A percentile compares a stretch with the other conserved stretches of the same genome.
Evolutionary conservation across 257 asterid genomes (phyloP).

Genomic region (Solanum okadae): DNA sequence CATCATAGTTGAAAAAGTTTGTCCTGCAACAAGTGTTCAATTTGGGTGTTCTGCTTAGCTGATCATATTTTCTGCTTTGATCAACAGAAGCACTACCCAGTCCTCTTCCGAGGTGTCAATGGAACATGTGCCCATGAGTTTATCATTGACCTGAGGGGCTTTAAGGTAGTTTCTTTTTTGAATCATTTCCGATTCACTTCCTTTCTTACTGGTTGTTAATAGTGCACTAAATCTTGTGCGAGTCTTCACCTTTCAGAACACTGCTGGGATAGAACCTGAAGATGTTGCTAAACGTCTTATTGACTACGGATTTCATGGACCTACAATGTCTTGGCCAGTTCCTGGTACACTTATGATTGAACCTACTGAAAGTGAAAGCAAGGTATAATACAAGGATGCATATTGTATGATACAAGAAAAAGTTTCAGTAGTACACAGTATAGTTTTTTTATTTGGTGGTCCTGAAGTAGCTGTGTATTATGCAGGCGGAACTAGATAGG

Average conservation of each 20-base stretch:
- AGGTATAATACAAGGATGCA: slow-evolving; percentile 36
- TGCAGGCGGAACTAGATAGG: slow-evolving; percentile 93
- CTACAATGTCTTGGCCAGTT: slow-evolving; percentile 99
- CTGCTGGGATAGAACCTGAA: slow-evolving; percentile 98
- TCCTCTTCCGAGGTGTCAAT: slow-evolving; percentile 94
- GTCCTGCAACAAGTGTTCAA: neutral
- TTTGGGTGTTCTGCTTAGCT: neutral
- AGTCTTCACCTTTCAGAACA: slow-evolving; percentile 30
- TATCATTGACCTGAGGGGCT: slow-evolving; percentile 84
- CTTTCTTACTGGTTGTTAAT: neutral
- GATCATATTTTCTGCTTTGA: slow-evolving; percentile 12
- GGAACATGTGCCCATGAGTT: slow-evolving; percentile 95
- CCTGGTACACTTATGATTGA: slow-evolving; percentile 99
- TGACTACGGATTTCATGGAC: slow-evolving; percentile 96
- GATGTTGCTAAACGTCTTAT: slow-evolving; percentile 98
- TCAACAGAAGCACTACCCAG: slow-evolving; percentile 70
- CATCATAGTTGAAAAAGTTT: neutral
- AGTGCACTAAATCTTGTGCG: neutral
- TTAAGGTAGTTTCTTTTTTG: slow-evolving; percentile 44
- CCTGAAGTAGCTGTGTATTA: neutral
- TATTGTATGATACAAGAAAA: neutral
- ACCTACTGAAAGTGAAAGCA: slow-evolving; percentile 99
- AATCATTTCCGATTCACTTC: neutral
- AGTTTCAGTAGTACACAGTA: neutral
- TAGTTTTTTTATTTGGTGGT: neutral